Evolutionary conservation across 208 protist genomes (phyloP), one percentile per base, ranked within the genome.

Genomic region (Acanthamoeba castellanii): DNA sequence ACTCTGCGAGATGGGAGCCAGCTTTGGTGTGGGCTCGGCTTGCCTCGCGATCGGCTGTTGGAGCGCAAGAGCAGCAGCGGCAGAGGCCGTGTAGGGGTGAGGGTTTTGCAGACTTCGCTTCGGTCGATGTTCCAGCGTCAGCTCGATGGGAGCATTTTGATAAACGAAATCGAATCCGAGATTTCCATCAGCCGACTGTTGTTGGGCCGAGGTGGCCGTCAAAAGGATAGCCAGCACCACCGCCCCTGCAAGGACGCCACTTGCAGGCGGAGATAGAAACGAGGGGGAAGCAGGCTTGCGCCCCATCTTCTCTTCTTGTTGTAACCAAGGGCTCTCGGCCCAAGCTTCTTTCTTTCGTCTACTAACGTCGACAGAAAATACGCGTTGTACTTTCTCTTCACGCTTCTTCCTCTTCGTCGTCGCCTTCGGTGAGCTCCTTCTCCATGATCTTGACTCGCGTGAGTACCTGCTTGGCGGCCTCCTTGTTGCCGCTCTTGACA

Each of bases 401-500:
- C 11, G 47, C 47, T 14, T 92, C 59, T 74, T 92, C 87, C 42
- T 37, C 87, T 45, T 92, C 61, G 20, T 37, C 85, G 16, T 68
- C 87, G 34, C 32, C 87, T 76, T 74, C 87, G 18, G 87, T 55
- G 14, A 92, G 87, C 87, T 92, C 87, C 87, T 92, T 92, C 87
- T 92, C 87, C 87, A 92, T 92, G 87, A 92, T 92, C 87, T 92
- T 92, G 55, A 74, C 87, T 68, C 61, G 87, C 27, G 13, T 74
- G 37, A 92, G 61, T 11, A 55, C 87, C 34, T 74, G 55, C 87
- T 42, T 42, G 61, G 87, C 87, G 25, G 37, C 30, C 34, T 92
- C 59, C 25, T 37, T 70, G 20, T 92, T 92, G 42, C 61, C 61
- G 18, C 27, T 27, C n/a, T 74, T 47, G 25, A 52, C 61, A 13